Evolutionary conservation across 305 asterid species (phyloP).

Genomic region (Solanum hybrid): DNA sequence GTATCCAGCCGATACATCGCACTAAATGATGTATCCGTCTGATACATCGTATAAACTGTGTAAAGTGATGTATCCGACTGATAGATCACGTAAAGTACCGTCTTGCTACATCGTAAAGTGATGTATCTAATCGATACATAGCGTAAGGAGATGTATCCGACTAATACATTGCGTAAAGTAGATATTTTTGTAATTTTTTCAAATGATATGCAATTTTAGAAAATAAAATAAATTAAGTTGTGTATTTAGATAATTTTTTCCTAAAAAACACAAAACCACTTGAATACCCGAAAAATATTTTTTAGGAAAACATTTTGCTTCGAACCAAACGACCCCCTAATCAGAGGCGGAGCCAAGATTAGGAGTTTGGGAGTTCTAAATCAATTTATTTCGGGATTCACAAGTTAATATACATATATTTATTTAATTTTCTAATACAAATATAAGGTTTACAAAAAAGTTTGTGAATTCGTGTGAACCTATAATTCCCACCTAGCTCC

Average conservation of each 20-base stretch:
- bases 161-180: neutral
- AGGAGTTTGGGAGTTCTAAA: neutral
- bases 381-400: no score
- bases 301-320: neutral
- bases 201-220: neutral
- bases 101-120: neutral
- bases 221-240: neutral
- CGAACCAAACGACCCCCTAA: neutral
- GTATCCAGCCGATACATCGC: neutral
- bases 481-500: rapidly evolving
- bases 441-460: no score
- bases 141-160: no score
- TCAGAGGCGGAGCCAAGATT: neutral
- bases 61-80: neutral
- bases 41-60: no score
- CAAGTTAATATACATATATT: no score
- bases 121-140: neutral
- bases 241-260: no score
- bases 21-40: no score
- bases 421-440: no score
- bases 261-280: neutral
- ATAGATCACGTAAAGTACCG: neutral
- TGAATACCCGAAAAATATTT: no score
- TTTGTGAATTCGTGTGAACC: no score
- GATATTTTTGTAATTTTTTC: neutral